A percentile compares a stretch with the other conserved stretches of the same genome.
phyloP scores from a whole-genome alignment of 169 alveolate genomes.

The Eimeria necatrix region DNA sequence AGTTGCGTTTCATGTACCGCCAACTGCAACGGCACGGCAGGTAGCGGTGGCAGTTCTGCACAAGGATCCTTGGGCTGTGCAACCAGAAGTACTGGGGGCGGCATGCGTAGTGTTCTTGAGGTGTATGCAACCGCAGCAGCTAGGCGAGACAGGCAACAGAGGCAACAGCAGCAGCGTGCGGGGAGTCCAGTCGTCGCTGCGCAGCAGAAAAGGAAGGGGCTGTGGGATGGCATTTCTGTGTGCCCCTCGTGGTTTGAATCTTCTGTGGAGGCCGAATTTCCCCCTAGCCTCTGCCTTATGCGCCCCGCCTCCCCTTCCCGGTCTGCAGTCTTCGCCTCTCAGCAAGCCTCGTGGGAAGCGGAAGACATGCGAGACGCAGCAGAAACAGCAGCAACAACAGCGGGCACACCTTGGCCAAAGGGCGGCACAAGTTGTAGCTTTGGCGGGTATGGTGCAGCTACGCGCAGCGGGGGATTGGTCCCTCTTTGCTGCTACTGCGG shows the following conservation, averaged over 20 bases:
- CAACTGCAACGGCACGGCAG: slow-evolving; percentile 5
- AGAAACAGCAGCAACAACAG: slow-evolving; percentile 65
- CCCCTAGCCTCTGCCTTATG: neutral
- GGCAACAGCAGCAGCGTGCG: slow-evolving; percentile 41
- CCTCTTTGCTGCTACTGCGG: slow-evolving; percentile 77
- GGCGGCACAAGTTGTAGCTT: slow-evolving; percentile 72
- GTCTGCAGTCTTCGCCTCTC: slow-evolving; percentile 26
- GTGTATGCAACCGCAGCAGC: slow-evolving; percentile 23
- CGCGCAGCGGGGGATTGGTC: slow-evolving; percentile 72
- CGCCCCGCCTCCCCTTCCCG: slow-evolving; percentile 72
- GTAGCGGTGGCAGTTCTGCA: neutral
- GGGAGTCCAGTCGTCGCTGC: neutral
- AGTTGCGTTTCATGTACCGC: slow-evolving; percentile 49
- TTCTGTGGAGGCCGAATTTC: neutral
- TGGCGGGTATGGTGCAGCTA: slow-evolving; percentile 69
- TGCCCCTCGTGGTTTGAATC: slow-evolving; percentile 74
- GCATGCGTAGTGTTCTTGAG: slow-evolving; percentile 48
- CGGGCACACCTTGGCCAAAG: slow-evolving; percentile 64
- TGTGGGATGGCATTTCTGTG: slow-evolving; percentile 17
- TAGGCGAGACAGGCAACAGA: slow-evolving; percentile 46
- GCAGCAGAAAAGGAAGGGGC: neutral
- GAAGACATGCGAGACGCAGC: slow-evolving; percentile 46
- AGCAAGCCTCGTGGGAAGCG: slow-evolving; percentile 64
- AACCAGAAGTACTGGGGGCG: slow-evolving; percentile 26
- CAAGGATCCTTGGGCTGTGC: neutral